Evolutionary conservation across 441 rosid species (phyloP).

Genomic region (Croton laevigatus): DNA sequence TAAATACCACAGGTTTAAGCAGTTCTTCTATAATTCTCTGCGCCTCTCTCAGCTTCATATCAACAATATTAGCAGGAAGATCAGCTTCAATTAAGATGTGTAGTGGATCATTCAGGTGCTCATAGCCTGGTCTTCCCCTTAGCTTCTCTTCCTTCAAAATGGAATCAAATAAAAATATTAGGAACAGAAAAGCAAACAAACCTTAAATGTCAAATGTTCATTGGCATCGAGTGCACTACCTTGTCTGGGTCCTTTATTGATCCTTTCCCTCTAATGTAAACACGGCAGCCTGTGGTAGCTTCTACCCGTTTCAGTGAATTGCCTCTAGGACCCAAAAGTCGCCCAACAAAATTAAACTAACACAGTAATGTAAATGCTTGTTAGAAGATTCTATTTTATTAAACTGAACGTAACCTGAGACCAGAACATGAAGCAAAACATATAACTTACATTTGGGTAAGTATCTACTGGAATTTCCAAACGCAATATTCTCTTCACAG

Average conservation of each 20-base stretch:
- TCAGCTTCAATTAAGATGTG: slow-evolving; percentile 95
- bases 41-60: slow-evolving; percentile 82
- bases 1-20: slow-evolving; percentile 88
- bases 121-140: slow-evolving; percentile 92
- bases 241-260: slow-evolving; percentile 95
- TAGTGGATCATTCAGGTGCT: slow-evolving; percentile 91
- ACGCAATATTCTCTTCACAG: slow-evolving; percentile 91
- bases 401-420: neutral
- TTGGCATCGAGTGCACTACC: slow-evolving; percentile 32
- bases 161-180: slow-evolving; percentile 20
- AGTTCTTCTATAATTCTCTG: slow-evolving; percentile 95
- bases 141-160: slow-evolving; percentile 77
- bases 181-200: slow-evolving; percentile 17
- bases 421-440: slow-evolving; percentile 3
- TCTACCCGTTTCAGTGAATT: slow-evolving; percentile 91
- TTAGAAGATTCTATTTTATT: neutral
- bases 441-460: slow-evolving; percentile 56
- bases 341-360: slow-evolving; percentile 91
- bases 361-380: slow-evolving; percentile 25
- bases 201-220: neutral
- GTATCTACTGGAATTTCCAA: slow-evolving; percentile 98
- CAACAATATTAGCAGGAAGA: slow-evolving; percentile 82
- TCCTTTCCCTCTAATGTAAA: slow-evolving; percentile 92
- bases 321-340: slow-evolving; percentile 90
- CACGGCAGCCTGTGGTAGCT: slow-evolving; percentile 90